phyloP scores from a whole-genome alignment of 1,284 basidiomycete species.

The Exsudoporus floridanus region DNA sequence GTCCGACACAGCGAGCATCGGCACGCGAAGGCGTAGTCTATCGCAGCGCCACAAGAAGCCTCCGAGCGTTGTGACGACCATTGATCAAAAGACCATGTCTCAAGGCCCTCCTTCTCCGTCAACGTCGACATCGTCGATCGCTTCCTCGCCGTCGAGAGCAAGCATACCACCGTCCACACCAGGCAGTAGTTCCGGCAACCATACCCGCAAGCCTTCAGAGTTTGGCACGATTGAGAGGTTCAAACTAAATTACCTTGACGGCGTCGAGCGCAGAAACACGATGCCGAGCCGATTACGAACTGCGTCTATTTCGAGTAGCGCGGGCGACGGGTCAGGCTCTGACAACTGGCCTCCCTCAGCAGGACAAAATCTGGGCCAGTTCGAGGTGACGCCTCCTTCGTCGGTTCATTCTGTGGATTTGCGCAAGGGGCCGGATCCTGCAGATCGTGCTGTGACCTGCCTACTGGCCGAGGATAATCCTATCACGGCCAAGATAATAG shows the following conservation, averaged over 20 bases:
- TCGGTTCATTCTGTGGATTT: conserved; percentile 78
- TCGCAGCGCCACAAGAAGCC: conserved; percentile 76
- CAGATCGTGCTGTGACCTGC: conserved; percentile 83
- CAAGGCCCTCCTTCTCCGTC: conserved; percentile 85
- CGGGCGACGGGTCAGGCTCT: conserved; percentile 72
- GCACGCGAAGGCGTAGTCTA: conserved; percentile 67
- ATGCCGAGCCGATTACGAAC: conserved; percentile 87
- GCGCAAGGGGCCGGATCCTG: conserved; percentile 66
- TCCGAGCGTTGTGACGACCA: conserved; percentile 67
- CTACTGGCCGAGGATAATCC: conserved; percentile 97
- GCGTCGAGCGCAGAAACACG: conserved; percentile 76
- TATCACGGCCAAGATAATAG: conserved; percentile 93
- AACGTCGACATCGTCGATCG: conserved; percentile 90
- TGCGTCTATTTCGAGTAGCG: conserved; percentile 76
- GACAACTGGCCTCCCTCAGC: conserved; percentile 68
- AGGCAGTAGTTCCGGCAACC: conserved; percentile 52
- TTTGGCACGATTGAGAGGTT: conserved; percentile 83
- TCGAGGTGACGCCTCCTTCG: conserved; percentile 67
- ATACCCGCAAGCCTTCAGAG: conserved; percentile 82
- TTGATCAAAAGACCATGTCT: conserved; percentile 57
- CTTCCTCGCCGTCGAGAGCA: conserved; percentile 84
- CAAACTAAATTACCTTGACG: conserved; percentile 76
- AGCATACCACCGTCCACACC: conserved; percentile 71
- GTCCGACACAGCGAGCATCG: conserved; percentile 57
- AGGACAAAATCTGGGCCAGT: conserved; percentile 52